Evolutionary conservation across 139 green algal species (phyloP).

Genomic region (Chlorella sorokiniana): DNA sequence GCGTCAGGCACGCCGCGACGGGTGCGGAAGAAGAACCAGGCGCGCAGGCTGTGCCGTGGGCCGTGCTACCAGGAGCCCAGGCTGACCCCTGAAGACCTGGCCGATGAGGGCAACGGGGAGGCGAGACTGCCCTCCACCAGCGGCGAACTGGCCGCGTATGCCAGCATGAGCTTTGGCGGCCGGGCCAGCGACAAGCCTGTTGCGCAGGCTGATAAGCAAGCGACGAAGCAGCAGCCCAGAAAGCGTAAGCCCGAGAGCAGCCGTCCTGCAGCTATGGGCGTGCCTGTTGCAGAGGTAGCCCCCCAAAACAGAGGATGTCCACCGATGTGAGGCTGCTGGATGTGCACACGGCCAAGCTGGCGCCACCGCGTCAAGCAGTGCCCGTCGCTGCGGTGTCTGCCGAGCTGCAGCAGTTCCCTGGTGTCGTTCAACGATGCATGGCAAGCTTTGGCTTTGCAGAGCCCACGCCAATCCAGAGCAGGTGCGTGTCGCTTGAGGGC

Average conservation of each 20-base stretch:
- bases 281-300: too few species aligned
- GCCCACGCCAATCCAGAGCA: slow-evolving; percentile 73
- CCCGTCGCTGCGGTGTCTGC: neutral
- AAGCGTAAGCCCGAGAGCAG: neutral
- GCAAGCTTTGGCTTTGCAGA: slow-evolving; percentile 58
- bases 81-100: slow-evolving; percentile 50
- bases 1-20: slow-evolving; percentile 26
- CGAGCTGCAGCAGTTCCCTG: slow-evolving; percentile 42
- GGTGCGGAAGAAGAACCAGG: slow-evolving; percentile 46
- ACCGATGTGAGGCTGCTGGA: slow-evolving; percentile 45
- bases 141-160: neutral
- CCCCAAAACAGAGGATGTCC: slow-evolving; percentile 37
- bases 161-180: neutral
- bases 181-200: too few species aligned
- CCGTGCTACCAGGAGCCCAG: slow-evolving; percentile 47
- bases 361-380: slow-evolving; percentile 12
- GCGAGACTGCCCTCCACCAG: neutral
- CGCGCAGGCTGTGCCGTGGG: slow-evolving; percentile 46
- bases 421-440: slow-evolving; percentile 69
- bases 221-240: slow-evolving; percentile 15
- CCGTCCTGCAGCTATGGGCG: too few species aligned
- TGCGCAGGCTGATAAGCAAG: neutral
- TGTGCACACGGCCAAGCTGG: neutral
- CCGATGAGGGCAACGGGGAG: slow-evolving; percentile 1
- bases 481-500: neutral